Percentiles rank a stretch among this genome's conserved stretches.
Conservation (phyloP, 305 asterid genomes). For the Solanum chacoense region DNA sequence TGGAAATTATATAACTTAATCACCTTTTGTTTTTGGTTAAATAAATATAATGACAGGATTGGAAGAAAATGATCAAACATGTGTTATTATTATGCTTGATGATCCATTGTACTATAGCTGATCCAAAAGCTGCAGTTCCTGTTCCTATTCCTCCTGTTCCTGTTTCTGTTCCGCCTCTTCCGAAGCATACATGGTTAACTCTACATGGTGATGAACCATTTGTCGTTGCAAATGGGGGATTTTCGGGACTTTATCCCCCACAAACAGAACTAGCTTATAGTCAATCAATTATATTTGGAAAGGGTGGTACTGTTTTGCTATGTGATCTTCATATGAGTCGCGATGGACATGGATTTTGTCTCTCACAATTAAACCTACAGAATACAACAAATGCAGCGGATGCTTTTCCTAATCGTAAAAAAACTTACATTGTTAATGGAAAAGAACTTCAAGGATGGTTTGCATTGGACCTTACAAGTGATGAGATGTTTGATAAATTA, state of each 20-base stretch:
- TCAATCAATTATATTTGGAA: slow-evolving; percentile 22
- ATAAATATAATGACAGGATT: slow-evolving; percentile 22
- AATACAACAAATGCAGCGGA: slow-evolving; percentile 29
- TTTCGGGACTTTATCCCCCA: slow-evolving; percentile 53
- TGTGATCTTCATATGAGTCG: slow-evolving; percentile 61
- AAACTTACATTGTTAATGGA: slow-evolving; percentile 42
- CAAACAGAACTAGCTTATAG: slow-evolving; percentile 34
- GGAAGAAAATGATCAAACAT: slow-evolving; percentile 48
- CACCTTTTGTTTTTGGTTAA: neutral
- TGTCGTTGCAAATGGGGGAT: slow-evolving; percentile 66
- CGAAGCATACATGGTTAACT: slow-evolving; percentile 46
- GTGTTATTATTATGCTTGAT: slow-evolving; percentile 33
- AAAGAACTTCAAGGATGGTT: slow-evolving; percentile 38
- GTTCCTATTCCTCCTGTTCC: neutral
- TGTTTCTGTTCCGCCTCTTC: slow-evolving; percentile 5
- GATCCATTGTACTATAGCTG: slow-evolving; percentile 47
- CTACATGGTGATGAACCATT: slow-evolving; percentile 51
- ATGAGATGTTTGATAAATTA: neutral
- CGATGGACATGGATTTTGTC: slow-evolving; percentile 52
- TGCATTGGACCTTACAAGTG: slow-evolving; percentile 32
- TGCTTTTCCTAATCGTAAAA: slow-evolving; percentile 10
- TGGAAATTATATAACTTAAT: neutral
- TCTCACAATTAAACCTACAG: slow-evolving; percentile 33
- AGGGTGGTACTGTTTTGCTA: slow-evolving; percentile 23
- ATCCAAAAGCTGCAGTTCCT: slow-evolving; percentile 13